Percentiles rank a stretch among this genome's conserved stretches.
phyloP scores from a whole-genome alignment of 2,329 filamentous ascomycete genomes.

The Plenodomus lindquistii region DNA sequence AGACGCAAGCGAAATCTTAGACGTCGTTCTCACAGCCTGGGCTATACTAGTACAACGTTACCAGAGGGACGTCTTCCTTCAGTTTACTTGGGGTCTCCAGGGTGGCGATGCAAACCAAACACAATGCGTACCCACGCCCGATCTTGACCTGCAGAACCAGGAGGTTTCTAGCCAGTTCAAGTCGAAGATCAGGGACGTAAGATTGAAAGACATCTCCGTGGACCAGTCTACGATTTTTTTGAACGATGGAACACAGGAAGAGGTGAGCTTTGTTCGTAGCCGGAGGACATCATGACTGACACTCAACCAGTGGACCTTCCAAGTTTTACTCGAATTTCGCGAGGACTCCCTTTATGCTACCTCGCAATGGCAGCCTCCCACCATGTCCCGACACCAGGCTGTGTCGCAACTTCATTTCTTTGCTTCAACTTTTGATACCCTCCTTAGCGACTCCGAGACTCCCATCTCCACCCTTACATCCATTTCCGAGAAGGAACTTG shows the following conservation, averaged over 20 bases:
- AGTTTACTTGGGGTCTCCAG: slow-evolving; percentile 34
- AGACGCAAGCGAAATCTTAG: slow-evolving; percentile 16
- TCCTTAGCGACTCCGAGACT: slow-evolving; percentile 38
- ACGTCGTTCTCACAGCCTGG: slow-evolving; percentile 37
- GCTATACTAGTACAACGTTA: slow-evolving; percentile 36
- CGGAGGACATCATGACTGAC: slow-evolving; percentile 2
- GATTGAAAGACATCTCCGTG: slow-evolving; percentile 14
- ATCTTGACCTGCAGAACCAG: slow-evolving; percentile 22
- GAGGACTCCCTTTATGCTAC: slow-evolving; percentile 39
- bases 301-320: slow-evolving; percentile 33
- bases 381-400: slow-evolving; percentile 50
- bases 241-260: slow-evolving; percentile 35
- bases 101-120: slow-evolving; percentile 7
- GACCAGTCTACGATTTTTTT: slow-evolving; percentile 22
- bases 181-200: slow-evolving; percentile 15
- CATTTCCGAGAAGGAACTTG: slow-evolving; percentile 44
- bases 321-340: slow-evolving; percentile 29
- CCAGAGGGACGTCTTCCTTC: slow-evolving; percentile 36
- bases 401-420: slow-evolving; percentile 50
- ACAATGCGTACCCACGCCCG: slow-evolving; percentile 20
- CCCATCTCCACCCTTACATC: slow-evolving; percentile 19
- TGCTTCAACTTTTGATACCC: slow-evolving; percentile 35
- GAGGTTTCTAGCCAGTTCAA: slow-evolving; percentile 17
- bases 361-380: slow-evolving; percentile 49
- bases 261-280: slow-evolving; percentile 18